Base-by-base conservation (phyloP, 306 rosid genomes). In the Quercus ilex region DNA sequence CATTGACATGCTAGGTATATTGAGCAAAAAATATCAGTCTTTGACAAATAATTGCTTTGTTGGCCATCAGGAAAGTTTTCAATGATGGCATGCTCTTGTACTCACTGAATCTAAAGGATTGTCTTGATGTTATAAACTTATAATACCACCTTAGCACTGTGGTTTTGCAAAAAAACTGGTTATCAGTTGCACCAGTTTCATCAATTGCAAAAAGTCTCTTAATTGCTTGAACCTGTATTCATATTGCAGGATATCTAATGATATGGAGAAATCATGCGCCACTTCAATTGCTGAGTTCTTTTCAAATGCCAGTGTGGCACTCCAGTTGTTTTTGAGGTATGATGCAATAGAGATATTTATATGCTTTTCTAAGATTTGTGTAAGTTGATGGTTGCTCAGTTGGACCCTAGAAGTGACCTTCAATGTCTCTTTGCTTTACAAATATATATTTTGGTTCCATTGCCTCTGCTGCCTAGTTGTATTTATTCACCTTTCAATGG, bases 211-310 rank as follows among this genome's bases (percentile, higher is more conserved):
- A 20, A 52, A 55, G 58, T 74, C 63, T 73, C 62, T 64, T 79
- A 74, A 78, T 80, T 74, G 46, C 41, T 78, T 73, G 56, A 5
- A 53, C 68, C 74, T 1, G 53, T 87, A 65, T 81, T 76, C 53
- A 81, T 71, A 83, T 76, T 88, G 85, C 89, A 88, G 91, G 87
- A 79, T 85, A 83, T 81, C 49, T 33, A 31, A 35, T 76, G 77
- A 80, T 77, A 78, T 70, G 77, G 81, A 62, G 51, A 76, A 80
- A 21, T 78, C 49, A 74, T 73, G 86, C 75, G 64, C 76, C 55
- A 77, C 86, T 81, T 83, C 80, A 82, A 76, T 83, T 65, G 71
- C 76, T 59, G 74, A 83, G 84, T 79, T 79, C 80, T 77, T 72
- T 86, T 79, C 80, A 77, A 74, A 65, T 86, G 84, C 83, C 69